Evolutionary conservation across 2,329 filamentous ascomycete species (phyloP).

Genomic region (Aspergillus sp.): DNA sequence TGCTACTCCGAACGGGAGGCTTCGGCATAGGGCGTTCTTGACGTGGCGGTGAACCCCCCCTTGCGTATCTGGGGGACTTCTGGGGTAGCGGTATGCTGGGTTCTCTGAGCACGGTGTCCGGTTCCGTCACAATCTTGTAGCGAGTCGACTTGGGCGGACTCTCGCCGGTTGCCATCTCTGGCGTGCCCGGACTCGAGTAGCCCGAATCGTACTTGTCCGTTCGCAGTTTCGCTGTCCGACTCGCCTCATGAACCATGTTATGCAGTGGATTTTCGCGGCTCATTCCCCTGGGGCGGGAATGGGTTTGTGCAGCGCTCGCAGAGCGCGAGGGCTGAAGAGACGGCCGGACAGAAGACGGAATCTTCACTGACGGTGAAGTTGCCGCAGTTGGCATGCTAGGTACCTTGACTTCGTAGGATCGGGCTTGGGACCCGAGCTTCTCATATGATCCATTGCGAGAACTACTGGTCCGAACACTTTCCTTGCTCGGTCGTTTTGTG

Average conservation of each 20-base stretch:
- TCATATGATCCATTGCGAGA: conserved; percentile 37
- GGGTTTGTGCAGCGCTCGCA: conserved; percentile 29
- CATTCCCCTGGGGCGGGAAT: conserved; percentile 31
- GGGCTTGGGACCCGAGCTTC: conserved; percentile 27
- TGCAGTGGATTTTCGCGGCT: conserved; percentile 25
- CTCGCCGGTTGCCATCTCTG: conserved; percentile 39
- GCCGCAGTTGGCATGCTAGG: conserved; percentile 40
- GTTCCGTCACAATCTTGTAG: conserved; percentile 34
- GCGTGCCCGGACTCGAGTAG: conserved; percentile 48
- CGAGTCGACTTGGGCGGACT: conserved; percentile 38
- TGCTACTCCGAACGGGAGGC: conserved; percentile 29
- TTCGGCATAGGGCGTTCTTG: conserved; percentile 28
- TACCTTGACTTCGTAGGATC: conserved; percentile 27
- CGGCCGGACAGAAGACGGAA: conserved; percentile 30
- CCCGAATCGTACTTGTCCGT: conserved; percentile 46
- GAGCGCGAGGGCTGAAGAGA: conserved; percentile 35
- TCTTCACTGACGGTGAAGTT: conserved; percentile 36
- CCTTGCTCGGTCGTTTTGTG: conserved; percentile 31
- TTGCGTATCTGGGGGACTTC: conserved; percentile 28
- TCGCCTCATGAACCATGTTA: conserved; percentile 29
- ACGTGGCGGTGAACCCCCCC: conserved; percentile 32
- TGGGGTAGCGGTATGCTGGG: conserved; percentile 21
- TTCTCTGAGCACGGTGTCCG: conserved; percentile 33
- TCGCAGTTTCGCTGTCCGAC: conserved; percentile 41
- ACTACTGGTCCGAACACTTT: conserved; percentile 26